phyloP scores from a whole-genome alignment of 2,329 filamentous ascomycete species.

The Westerdykella sp. region DNA sequence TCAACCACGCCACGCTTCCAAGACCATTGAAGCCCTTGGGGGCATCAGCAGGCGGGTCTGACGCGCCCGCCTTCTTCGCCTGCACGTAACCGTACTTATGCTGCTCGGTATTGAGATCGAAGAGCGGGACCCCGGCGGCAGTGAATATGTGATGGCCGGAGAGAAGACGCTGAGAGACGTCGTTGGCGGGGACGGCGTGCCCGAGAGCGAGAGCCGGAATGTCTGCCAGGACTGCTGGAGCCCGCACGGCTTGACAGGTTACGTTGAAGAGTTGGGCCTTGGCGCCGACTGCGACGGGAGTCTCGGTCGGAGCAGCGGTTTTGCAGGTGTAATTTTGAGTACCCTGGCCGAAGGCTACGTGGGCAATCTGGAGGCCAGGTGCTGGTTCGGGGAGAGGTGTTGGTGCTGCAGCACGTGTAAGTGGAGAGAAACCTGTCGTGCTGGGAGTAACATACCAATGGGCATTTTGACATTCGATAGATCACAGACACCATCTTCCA shows the following conservation, averaged over 20 bases:
- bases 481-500: slow-evolving; percentile 23
- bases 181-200: slow-evolving; percentile 51
- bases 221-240: slow-evolving; percentile 58
- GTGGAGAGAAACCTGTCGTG: not conserved
- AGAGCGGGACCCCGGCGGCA: slow-evolving; percentile 65
- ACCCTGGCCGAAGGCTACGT: slow-evolving; percentile 80
- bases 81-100: slow-evolving; percentile 54
- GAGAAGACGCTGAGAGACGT: slow-evolving; percentile 53
- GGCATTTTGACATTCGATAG: slow-evolving; percentile 26
- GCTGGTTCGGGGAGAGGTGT: slow-evolving; percentile 56
- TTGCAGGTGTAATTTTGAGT: slow-evolving; percentile 93
- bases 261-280: slow-evolving; percentile 82
- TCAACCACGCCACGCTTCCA: slow-evolving; percentile 74
- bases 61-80: slow-evolving; percentile 56
- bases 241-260: slow-evolving; percentile 67
- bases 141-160: slow-evolving; percentile 80
- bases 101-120: slow-evolving; percentile 61
- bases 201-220: slow-evolving; percentile 64
- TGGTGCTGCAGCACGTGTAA: slow-evolving; percentile 41
- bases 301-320: slow-evolving; percentile 49
- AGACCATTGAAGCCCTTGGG: slow-evolving; percentile 50
- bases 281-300: slow-evolving; percentile 64
- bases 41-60: slow-evolving; percentile 57
- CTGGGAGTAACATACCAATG: slow-evolving; percentile 17
- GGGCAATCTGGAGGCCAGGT: slow-evolving; percentile 58